phyloP scores from a whole-genome alignment of 2,329 filamentous ascomycete species.

The Colletotrichum musae region DNA sequence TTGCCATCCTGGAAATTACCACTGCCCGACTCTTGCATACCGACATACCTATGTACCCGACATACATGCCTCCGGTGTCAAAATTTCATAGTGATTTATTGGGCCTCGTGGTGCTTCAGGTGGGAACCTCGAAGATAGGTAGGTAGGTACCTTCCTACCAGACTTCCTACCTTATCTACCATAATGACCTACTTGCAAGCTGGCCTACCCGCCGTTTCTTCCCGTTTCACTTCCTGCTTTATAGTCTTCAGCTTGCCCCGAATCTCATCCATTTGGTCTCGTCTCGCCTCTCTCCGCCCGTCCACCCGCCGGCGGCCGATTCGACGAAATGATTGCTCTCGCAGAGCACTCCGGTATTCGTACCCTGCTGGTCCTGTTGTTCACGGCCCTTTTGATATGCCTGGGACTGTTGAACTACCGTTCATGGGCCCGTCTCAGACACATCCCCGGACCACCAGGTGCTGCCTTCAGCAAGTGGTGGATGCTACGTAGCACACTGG shows the following conservation, averaged over 20 bases:
- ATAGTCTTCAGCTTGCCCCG: neutral
- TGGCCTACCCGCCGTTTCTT: neutral
- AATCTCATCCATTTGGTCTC: neutral
- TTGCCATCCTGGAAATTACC: no score
- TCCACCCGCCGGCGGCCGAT: neutral
- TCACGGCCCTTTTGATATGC: conserved; percentile 31
- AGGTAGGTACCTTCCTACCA: no score
- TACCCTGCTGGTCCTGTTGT: conserved; percentile 17
- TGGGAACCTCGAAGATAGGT: no score
- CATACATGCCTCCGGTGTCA: no score
- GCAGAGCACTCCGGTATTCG: conserved; percentile 14
- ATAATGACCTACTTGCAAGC: no score
- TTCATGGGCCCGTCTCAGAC: conserved; percentile 51
- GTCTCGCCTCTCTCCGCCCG: neutral
- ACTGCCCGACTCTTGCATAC: no score
- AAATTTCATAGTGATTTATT: no score
- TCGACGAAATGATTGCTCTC: conserved; percentile 24
- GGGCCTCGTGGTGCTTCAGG: no score
- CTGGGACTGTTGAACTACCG: conserved; percentile 38
- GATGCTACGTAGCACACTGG: conserved; percentile 48
- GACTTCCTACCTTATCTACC: no score
- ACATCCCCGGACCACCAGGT: conserved; percentile 52
- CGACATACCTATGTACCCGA: no score
- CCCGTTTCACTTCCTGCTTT: neutral
- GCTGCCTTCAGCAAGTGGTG: conserved; percentile 52